Conservation (phyloP, 441 rosid genomes). For the Croton setiger region DNA sequence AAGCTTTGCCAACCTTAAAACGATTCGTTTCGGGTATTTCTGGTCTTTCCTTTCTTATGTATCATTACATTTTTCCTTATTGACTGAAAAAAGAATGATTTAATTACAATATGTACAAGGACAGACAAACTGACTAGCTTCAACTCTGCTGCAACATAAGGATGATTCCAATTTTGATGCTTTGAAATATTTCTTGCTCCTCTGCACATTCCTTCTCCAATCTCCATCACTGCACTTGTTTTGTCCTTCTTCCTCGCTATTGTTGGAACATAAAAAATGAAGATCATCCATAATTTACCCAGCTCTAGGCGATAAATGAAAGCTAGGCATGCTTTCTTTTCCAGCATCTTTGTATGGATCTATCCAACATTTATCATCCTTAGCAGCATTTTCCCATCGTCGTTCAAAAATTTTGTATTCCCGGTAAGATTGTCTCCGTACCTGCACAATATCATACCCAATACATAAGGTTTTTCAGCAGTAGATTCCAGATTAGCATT, state of each 20-base stretch:
- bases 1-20: background rate
- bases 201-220: background rate
- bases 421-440: conserved; percentile 55
- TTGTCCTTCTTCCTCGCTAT: background rate
- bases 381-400: conserved; percentile 50
- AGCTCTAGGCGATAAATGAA: background rate
- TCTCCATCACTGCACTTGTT: background rate
- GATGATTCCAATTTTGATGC: background rate
- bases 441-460: conserved; percentile 31
- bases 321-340: conserved; percentile 9
- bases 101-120: conserved; percentile 9
- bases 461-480: background rate
- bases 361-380: conserved; percentile 51
- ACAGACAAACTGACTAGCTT: background rate
- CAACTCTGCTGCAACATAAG: background rate
- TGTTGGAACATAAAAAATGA: background rate
- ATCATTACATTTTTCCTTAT: background rate
- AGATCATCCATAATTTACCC: background rate
- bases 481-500: background rate
- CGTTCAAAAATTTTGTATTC: conserved; percentile 41
- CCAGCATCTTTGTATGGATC: conserved; percentile 41
- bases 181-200: background rate
- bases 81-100: background rate
- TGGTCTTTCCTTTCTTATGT: background rate
- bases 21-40: background rate